Evolutionary conservation across 441 rosid species (phyloP).

Genomic region (Daphne laureola): DNA sequence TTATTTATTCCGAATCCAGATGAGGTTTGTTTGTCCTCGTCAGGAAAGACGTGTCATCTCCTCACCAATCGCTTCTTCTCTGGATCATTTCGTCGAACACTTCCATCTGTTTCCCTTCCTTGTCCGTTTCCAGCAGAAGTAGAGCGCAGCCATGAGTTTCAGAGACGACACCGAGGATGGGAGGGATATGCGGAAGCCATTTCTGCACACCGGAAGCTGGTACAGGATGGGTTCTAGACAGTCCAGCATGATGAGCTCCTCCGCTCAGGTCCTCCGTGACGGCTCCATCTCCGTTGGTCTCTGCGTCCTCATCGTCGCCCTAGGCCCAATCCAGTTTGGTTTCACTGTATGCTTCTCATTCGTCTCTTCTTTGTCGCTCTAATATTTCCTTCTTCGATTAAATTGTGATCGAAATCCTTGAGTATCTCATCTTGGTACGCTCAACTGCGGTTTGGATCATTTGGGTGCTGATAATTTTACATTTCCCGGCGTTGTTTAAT

Average conservation of each 20-base stretch:
- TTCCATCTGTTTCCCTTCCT: no score
- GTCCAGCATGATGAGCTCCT: slow-evolving; percentile 48
- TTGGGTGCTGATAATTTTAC: neutral
- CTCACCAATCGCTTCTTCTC: no score
- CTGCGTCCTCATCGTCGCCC: slow-evolving; percentile 58
- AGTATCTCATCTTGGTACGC: no score
- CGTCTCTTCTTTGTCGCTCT: neutral
- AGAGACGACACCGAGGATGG: slow-evolving; percentile 52
- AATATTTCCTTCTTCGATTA: neutral
- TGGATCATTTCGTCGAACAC: no score
- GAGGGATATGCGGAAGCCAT: slow-evolving; percentile 47
- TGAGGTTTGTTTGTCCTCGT: no score
- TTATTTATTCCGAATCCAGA: no score
- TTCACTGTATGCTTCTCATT: slow-evolving; percentile 33
- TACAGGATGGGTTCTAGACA: slow-evolving; percentile 52
- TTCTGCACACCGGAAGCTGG: slow-evolving; percentile 64
- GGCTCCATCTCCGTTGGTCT: slow-evolving; percentile 58
- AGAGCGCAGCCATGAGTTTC: slow-evolving; percentile 36
- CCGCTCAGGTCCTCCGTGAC: slow-evolving; percentile 44
- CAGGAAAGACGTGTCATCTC: no score
- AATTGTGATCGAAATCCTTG: neutral
- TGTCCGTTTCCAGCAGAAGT: neutral
- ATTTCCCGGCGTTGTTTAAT: neutral
- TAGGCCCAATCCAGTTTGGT: slow-evolving; percentile 70
- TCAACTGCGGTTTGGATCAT: neutral